These are phyloP conservation scores for Metarhizium album DNA, from an alignment of 2,329 filamentous ascomycete species.

Conservation along the genomic window DNA sequence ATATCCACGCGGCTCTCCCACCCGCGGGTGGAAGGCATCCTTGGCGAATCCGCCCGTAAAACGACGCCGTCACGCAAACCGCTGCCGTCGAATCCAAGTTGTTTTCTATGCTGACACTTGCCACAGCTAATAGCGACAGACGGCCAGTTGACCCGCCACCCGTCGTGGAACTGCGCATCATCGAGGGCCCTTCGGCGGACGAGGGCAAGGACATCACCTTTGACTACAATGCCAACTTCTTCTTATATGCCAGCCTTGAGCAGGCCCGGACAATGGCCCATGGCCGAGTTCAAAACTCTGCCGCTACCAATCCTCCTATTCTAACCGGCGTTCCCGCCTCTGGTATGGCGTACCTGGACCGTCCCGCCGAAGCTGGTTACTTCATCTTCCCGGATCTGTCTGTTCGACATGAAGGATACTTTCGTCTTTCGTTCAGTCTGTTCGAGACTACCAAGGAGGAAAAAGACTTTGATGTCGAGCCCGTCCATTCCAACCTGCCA, in stretches of 20 bases:
- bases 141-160: slow-evolving; percentile 90
- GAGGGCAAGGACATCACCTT: slow-evolving; percentile 68
- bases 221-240: slow-evolving; percentile 92
- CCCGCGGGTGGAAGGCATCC: not conserved
- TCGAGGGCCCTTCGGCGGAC: slow-evolving; percentile 56
- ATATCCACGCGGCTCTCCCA: not conserved
- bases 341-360: slow-evolving; percentile 90
- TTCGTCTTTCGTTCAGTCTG: slow-evolving; percentile 81
- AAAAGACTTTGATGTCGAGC: slow-evolving; percentile 60
- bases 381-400: slow-evolving; percentile 97
- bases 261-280: slow-evolving; percentile 74
- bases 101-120: slow-evolving; percentile 11
- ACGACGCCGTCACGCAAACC: not conserved
- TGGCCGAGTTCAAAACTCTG: slow-evolving; percentile 57
- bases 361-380: slow-evolving; percentile 70
- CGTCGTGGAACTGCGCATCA: slow-evolving; percentile 83
- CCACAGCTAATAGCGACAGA: slow-evolving; percentile 49
- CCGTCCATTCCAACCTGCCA: slow-evolving; percentile 33
- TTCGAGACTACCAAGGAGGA: slow-evolving; percentile 88
- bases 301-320: slow-evolving; percentile 67
- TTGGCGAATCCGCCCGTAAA: not conserved
- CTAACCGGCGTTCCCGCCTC: slow-evolving; percentile 90
- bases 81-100: not conserved
- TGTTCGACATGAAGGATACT: slow-evolving; percentile 88
- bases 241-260: slow-evolving; percentile 87